Conservation (phyloP, 805 yeast species). For the Metschnikowia colocasiae region DNA sequence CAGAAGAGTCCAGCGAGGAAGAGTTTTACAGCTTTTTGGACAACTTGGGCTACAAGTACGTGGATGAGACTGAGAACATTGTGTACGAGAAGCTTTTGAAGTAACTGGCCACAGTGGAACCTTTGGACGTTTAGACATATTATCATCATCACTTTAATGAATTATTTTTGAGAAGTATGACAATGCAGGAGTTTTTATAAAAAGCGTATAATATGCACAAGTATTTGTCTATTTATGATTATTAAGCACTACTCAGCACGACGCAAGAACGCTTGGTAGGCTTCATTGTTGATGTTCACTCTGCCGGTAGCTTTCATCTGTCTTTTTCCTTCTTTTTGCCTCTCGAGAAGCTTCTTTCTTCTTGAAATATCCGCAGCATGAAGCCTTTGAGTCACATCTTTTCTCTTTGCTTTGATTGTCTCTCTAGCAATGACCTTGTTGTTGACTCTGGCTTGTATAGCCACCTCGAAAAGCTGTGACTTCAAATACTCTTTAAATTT, state of each 20-base stretch:
- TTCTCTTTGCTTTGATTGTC: slow-evolving; percentile 87
- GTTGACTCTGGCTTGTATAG: slow-evolving; percentile 85
- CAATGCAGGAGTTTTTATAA: neutral
- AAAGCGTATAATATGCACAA: neutral
- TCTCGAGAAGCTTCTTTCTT: slow-evolving; percentile 78
- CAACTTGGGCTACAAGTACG: slow-evolving; percentile 68
- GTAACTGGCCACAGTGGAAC: neutral
- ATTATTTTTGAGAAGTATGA: neutral
- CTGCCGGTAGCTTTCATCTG: slow-evolving; percentile 75
- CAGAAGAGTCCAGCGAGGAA: slow-evolving; percentile 56
- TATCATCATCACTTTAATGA: too few species aligned
- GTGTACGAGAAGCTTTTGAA: slow-evolving; percentile 78
- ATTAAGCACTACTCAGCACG: slow-evolving; percentile 19
- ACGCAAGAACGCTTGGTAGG: slow-evolving; percentile 80
- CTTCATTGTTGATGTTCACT: slow-evolving; percentile 75
- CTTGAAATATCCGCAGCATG: slow-evolving; percentile 93
- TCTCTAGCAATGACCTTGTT: slow-evolving; percentile 83
- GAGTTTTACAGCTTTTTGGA: slow-evolving; percentile 67
- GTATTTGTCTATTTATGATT: neutral
- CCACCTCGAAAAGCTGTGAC: slow-evolving; percentile 86
- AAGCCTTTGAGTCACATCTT: slow-evolving; percentile 89
- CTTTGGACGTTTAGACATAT: neutral
- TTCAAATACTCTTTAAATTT: slow-evolving; percentile 75
- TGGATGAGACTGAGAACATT: slow-evolving; percentile 78
- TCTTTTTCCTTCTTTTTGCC: slow-evolving; percentile 93